These are phyloP conservation scores for Trichosporon asahii DNA, from an alignment of 1,284 basidiomycete species.

Conservation along the genomic window DNA sequence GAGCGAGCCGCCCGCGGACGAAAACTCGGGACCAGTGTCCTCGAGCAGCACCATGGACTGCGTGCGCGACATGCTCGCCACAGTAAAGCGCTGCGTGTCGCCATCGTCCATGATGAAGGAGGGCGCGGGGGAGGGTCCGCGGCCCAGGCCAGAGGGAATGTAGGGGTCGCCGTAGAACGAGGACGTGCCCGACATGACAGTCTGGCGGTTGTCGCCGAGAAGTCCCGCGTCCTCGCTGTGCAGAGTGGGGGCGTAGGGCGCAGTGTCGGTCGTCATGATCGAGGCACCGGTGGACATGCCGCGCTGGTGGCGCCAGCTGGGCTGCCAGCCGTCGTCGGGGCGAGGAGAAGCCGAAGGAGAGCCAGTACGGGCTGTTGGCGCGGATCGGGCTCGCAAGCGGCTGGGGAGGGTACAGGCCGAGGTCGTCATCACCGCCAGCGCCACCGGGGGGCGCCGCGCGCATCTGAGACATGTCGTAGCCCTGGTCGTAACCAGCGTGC, in stretches of 20 bases:
- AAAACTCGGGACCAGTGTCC: conserved; percentile 26
- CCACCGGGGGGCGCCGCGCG: neutral
- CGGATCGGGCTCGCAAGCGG: neutral
- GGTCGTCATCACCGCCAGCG: conserved; percentile 11
- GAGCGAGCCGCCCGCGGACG: conserved; percentile 22
- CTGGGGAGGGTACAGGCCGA: conserved; percentile 5
- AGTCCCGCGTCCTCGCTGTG: neutral
- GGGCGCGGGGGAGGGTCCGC: conserved; percentile 29
- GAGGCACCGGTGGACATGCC: neutral
- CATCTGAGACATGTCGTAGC: conserved; percentile 4
- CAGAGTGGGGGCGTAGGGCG: neutral
- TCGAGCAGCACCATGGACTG: conserved; percentile 48
- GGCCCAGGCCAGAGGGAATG: conserved; percentile 12
- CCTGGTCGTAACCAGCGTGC: neutral
- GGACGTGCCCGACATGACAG: conserved; percentile 8
- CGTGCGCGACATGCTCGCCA: conserved; percentile 32
- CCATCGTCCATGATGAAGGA: conserved; percentile 39
- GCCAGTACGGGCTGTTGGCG: conserved; percentile 6
- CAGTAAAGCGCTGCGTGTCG: conserved; percentile 29
- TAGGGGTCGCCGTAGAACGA: conserved; percentile 33
- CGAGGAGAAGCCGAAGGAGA: neutral
- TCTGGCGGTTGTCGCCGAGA: conserved; percentile 7
- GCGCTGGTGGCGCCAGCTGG: neutral
- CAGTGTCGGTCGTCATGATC: neutral
- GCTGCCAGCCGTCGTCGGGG: neutral